Evolutionary conservation across 2,329 filamentous ascomycete genomes (phyloP).

Genomic region (Cladosporium austrohemisphaericum): DNA sequence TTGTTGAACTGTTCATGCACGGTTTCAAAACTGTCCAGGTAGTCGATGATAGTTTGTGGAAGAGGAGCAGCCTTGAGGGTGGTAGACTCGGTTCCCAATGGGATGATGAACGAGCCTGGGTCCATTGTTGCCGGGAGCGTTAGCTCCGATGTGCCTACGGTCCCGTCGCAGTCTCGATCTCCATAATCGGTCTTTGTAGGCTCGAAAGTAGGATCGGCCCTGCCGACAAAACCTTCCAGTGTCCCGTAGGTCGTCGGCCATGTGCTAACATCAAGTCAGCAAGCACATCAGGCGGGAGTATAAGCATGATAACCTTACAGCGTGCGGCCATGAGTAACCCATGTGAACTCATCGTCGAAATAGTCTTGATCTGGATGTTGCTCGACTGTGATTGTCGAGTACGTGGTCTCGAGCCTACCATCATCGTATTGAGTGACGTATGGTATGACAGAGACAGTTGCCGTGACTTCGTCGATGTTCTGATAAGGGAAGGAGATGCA

Average conservation of each 20-base stretch:
- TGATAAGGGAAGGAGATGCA: slow-evolving; percentile 3
- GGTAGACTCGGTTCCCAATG: neutral
- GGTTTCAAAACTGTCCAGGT: neutral
- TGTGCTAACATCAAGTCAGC: neutral
- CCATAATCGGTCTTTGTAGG: neutral
- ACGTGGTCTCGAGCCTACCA: neutral
- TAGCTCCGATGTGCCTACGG: neutral
- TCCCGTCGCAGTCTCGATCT: neutral
- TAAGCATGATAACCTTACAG: neutral
- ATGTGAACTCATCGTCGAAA: neutral
- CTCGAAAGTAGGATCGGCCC: neutral
- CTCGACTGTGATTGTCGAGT: neutral
- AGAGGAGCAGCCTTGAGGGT: neutral
- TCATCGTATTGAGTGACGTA: slow-evolving; percentile 2
- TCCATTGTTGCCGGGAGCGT: neutral
- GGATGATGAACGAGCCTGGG: slow-evolving; percentile 1
- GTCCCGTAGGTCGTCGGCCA: slow-evolving; percentile 3
- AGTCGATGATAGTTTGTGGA: neutral
- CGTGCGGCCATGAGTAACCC: slow-evolving; percentile 1
- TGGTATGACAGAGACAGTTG: slow-evolving; percentile 4
- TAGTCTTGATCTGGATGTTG: neutral
- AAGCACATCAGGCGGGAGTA: neutral
- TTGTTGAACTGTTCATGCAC: neutral
- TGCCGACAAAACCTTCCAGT: neutral
- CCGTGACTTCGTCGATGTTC: neutral